These are phyloP conservation scores for Mortierella sp. DNA, from an alignment of 371 early-diverging fungal species.

Conservation along the genomic window DNA sequence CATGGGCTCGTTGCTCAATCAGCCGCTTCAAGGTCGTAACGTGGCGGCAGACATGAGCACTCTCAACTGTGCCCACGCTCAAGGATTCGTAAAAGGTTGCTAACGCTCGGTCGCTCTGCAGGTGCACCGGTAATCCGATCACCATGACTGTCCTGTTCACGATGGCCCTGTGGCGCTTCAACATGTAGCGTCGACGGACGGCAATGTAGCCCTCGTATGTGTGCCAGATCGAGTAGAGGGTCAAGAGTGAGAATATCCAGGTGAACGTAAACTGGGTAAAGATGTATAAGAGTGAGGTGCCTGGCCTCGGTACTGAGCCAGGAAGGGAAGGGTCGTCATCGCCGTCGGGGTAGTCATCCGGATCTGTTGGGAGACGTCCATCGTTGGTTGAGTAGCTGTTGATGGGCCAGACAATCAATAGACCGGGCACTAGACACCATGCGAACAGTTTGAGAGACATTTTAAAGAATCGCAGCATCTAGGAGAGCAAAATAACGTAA, in stretches of 20 bases:
- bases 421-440: conserved; percentile 52
- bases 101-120: conserved; percentile 65
- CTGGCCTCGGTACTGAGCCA: conserved; percentile 10
- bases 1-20: conserved; percentile 54
- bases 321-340: conserved; percentile 25
- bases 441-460: conserved; percentile 66
- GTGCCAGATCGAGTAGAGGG: conserved; percentile 69
- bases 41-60: conserved; percentile 70
- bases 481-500: not conserved
- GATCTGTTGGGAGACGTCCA: conserved; percentile 13
- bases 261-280: conserved; percentile 74
- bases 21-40: conserved; percentile 59
- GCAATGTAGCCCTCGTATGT: conserved; percentile 75
- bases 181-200: conserved; percentile 64
- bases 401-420: conserved; percentile 61
- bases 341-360: conserved; percentile 7
- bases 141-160: conserved; percentile 72
- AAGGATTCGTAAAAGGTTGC: conserved; percentile 74
- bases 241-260: conserved; percentile 73
- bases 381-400: conserved; percentile 56
- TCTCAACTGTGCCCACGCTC: conserved; percentile 72
- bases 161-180: conserved; percentile 65
- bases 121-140: conserved; percentile 66
- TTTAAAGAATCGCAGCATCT: conserved; percentile 65
- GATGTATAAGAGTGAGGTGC: conserved; percentile 51